These are phyloP conservation scores for Colletotrichum somersetense DNA, from an alignment of 2,329 filamentous ascomycete genomes.

Conservation along the genomic window DNA sequence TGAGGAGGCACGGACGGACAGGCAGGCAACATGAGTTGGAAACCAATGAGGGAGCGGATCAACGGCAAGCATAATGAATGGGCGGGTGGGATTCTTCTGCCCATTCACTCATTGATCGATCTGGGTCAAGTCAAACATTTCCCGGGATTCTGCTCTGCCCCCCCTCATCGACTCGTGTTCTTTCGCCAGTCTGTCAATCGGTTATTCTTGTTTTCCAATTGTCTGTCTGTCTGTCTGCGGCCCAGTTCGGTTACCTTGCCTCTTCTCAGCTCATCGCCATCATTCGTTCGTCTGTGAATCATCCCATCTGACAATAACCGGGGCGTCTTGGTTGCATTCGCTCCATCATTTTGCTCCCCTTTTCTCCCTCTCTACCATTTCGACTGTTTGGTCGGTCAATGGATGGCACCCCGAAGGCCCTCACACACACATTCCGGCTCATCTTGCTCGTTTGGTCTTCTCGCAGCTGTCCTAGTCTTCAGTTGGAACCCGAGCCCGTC, in stretches of 20 bases:
- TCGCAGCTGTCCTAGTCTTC: constrained; percentile 32
- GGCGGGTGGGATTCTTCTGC: not conserved
- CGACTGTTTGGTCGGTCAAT: not conserved
- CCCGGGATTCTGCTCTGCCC: not conserved
- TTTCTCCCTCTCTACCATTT: constrained; percentile 4
- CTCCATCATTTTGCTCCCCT: not conserved
- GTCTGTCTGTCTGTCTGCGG: too few relatives aligned
- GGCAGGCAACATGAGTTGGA: constrained; percentile 11
- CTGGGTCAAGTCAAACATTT: constrained; percentile 6
- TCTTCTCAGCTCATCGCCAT: not conserved
- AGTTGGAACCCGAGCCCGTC: constrained; percentile 25
- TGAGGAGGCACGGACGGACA: constrained; percentile 12
- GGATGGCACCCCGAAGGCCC: constrained; percentile 2
- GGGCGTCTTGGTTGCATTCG: not conserved
- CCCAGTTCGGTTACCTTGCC: not conserved
- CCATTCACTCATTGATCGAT: constrained; percentile 1
- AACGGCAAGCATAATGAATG: constrained; percentile 36
- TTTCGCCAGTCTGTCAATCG: too few relatives aligned
- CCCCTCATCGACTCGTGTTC: not conserved
- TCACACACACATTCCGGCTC: constrained; percentile 23
- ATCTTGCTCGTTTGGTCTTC: constrained; percentile 33
- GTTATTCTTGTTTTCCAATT: not conserved
- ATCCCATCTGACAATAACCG: not conserved
- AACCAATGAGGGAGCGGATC: constrained; percentile 33
- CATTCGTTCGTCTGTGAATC: not conserved